Percentiles rank a stretch among this genome's conserved stretches.
Conservation (phyloP, 257 asterid species). For the Cruciata laevipes region DNA sequence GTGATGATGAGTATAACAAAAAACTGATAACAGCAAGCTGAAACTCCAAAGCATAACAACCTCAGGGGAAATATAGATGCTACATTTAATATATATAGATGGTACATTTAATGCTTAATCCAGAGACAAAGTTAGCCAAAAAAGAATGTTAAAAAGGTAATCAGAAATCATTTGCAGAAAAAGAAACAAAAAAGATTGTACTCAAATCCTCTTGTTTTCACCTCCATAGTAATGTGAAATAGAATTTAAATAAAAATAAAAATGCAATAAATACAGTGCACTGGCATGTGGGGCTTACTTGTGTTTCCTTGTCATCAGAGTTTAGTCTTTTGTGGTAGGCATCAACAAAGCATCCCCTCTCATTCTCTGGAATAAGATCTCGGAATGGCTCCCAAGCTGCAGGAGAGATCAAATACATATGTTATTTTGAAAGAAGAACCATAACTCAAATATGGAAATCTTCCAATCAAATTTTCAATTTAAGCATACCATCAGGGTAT, state of each 20-base stretch:
- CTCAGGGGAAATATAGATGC: neutral
- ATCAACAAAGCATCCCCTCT: conserved; percentile 69
- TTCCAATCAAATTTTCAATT: neutral
- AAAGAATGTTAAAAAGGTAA: neutral
- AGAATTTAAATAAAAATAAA: neutral
- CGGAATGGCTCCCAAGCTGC: conserved; percentile 95
- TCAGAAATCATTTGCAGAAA: neutral
- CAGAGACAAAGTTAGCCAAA: neutral
- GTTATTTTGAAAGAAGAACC: neutral
- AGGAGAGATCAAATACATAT: conserved; percentile 15
- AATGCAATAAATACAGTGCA: neutral
- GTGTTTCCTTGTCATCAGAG: conserved; percentile 72
- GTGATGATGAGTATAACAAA: neutral
- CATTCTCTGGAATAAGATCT: conserved; percentile 87
- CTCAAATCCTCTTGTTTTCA: neutral
- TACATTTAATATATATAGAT: neutral
- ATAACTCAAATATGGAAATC: neutral
- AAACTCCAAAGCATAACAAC: neutral
- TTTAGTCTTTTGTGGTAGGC: conserved; percentile 88
- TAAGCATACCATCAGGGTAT: conserved; percentile 79
- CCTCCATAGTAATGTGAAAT: neutral
- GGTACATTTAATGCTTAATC: neutral
- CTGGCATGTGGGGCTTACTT: conserved; percentile 38
- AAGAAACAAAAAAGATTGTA: neutral
- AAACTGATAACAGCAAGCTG: neutral